These are phyloP conservation scores for Tolypocladium inflatum DNA, from an alignment of 2,329 filamentous ascomycete genomes.

Conservation along the genomic window DNA sequence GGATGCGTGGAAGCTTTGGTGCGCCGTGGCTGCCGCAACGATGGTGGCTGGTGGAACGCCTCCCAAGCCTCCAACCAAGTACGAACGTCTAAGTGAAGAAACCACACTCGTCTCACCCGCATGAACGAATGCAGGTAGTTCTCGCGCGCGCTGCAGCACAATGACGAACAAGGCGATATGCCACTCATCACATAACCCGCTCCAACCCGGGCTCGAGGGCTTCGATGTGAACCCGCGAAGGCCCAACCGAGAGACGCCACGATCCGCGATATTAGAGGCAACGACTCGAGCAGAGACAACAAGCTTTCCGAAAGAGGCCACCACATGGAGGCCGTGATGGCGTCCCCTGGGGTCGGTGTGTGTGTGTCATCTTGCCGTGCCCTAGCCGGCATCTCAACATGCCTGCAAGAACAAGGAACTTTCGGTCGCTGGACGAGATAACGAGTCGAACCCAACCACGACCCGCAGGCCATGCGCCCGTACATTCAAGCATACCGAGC, in stretches of 20 bases:
- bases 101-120: neutral
- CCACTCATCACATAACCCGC: neutral
- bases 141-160: too few relatives aligned
- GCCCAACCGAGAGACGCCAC: conserved; percentile 1
- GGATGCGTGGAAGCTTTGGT: neutral
- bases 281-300: neutral
- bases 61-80: neutral
- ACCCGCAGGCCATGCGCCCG: neutral
- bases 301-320: neutral
- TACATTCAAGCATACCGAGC: neutral
- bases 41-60: neutral
- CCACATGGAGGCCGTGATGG: neutral
- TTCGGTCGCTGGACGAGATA: neutral
- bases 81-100: neutral
- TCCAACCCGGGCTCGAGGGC: neutral
- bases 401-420: neutral
- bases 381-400: neutral
- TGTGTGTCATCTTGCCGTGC: neutral
- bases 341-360: neutral
- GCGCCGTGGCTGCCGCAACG: neutral
- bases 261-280: neutral
- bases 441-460: neutral
- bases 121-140: too few relatives aligned
- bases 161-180: neutral
- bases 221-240: conserved; percentile 1